phyloP scores from a whole-genome alignment of 164 flowering plant genomes.

The Protea cynaroides region DNA sequence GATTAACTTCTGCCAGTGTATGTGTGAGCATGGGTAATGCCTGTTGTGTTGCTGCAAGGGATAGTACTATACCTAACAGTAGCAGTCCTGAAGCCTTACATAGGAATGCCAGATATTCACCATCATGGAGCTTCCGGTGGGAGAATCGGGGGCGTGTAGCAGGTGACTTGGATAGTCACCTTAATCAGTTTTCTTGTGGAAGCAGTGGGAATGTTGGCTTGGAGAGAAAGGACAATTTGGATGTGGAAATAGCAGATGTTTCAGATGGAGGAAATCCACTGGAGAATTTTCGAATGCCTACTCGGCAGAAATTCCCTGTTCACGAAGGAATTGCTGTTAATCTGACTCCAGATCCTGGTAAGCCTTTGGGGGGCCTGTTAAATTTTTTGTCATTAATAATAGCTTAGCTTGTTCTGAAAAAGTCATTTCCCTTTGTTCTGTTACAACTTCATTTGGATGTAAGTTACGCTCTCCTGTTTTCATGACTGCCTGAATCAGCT shows the following conservation, averaged over 20 bases:
- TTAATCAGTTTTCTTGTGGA: slow-evolving; percentile 28
- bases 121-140: slow-evolving; percentile 88
- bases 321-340: slow-evolving; percentile 30
- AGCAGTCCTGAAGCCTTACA: slow-evolving; percentile 28
- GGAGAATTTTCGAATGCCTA: slow-evolving; percentile 39
- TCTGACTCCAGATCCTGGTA: slow-evolving; percentile 53
- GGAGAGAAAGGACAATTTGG: slow-evolving; percentile 39
- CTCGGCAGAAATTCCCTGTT: slow-evolving; percentile 48
- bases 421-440: too few species aligned
- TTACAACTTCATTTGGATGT: too few species aligned
- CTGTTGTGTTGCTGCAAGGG: slow-evolving; percentile 89
- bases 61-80: slow-evolving; percentile 43
- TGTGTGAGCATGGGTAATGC: slow-evolving; percentile 62
- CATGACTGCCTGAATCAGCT: too few species aligned
- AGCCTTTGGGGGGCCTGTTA: background rate
- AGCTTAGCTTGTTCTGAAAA: too few species aligned
- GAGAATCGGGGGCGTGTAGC: slow-evolving; percentile 65
- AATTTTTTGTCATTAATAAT: background rate
- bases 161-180: slow-evolving; percentile 42
- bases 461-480: too few species aligned
- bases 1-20: background rate
- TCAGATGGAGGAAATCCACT: slow-evolving; percentile 65
- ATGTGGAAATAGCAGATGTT: slow-evolving; percentile 35
- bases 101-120: slow-evolving; percentile 60
- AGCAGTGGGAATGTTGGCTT: slow-evolving; percentile 28